Evolutionary conservation across 306 rosid genomes (phyloP).

Genomic region (Elaeagnus macrophylla): DNA sequence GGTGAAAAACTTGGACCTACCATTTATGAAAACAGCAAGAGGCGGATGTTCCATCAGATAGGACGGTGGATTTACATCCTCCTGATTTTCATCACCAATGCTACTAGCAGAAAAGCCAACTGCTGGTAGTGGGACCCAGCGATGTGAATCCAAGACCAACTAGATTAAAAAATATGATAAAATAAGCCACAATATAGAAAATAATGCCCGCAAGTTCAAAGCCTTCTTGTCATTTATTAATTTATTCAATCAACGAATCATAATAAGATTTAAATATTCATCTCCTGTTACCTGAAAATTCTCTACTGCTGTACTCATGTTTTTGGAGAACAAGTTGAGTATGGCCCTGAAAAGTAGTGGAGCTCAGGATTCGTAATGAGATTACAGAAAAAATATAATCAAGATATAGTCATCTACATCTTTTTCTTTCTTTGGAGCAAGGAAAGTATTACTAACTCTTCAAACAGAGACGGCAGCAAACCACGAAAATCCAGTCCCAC

Average conservation of each 20-base stretch:
- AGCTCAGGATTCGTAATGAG: constrained; percentile 14
- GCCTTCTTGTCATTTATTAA: background rate
- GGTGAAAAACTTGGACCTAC: constrained; percentile 28
- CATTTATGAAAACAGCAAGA: constrained; percentile 94
- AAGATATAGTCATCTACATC: background rate
- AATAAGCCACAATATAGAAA: constrained; percentile 7
- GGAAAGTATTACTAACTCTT: constrained; percentile 47
- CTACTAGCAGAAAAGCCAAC: constrained; percentile 65
- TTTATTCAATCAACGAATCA: background rate
- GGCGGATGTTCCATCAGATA: constrained; percentile 98
- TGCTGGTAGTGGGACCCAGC: constrained; percentile 94
- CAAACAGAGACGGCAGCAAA: constrained; percentile 91
- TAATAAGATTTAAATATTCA: constrained; percentile 9
- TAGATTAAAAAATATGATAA: constrained; percentile 25
- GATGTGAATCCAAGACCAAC: constrained; percentile 98
- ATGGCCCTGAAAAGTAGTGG: constrained; percentile 68
- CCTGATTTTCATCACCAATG: constrained; percentile 65
- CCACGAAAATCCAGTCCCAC: constrained; percentile 98
- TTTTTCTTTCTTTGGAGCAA: background rate
- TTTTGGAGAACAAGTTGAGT: constrained; percentile 80
- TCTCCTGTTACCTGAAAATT: constrained; percentile 73
- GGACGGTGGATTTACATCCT: constrained; percentile 87
- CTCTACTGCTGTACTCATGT: constrained; percentile 82
- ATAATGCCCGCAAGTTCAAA: constrained; percentile 7
- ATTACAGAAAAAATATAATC: constrained; percentile 2